Evolutionary conservation across 192 early-diverging fungal genomes (phyloP).

Genomic region (Umbelopsis ramanniana): DNA sequence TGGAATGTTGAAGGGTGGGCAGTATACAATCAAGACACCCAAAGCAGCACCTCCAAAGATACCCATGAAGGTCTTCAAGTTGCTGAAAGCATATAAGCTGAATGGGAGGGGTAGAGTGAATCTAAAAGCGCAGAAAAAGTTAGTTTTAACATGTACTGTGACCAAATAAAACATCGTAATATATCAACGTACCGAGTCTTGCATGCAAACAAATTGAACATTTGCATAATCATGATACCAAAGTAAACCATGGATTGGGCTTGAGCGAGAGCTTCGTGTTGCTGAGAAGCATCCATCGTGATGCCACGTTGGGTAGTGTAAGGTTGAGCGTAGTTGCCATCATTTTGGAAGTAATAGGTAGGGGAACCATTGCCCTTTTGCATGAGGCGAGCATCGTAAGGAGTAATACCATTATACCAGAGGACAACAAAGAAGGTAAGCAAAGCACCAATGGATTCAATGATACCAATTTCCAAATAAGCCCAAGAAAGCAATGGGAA

Average conservation of each 20-base stretch:
- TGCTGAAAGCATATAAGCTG: conserved; percentile 82
- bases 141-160: background rate
- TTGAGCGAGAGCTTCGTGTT: conserved; percentile 73
- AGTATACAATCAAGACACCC: conserved; percentile 80
- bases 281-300: conserved; percentile 50
- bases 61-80: conserved; percentile 72
- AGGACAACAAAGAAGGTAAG: conserved; percentile 82
- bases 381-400: conserved; percentile 59
- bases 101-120: conserved; percentile 69
- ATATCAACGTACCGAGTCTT: conserved; percentile 66
- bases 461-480: conserved; percentile 84
- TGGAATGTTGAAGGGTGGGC: conserved; percentile 75
- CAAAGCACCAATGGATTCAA: conserved; percentile 75
- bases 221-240: conserved; percentile 83
- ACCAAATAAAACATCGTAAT: background rate
- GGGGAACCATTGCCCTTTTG: conserved; percentile 49
- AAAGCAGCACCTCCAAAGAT: conserved; percentile 70
- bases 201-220: conserved; percentile 94
- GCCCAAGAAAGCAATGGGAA: conserved; percentile 77
- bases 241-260: conserved; percentile 83
- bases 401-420: conserved; percentile 66
- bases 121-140: background rate
- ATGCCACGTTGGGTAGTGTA: conserved; percentile 42
- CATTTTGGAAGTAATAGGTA: conserved; percentile 54
- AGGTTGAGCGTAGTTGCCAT: conserved; percentile 46